Evolutionary conservation across 306 rosid genomes (phyloP), one percentile per base, ranked within the genome.

Genomic region (Quillaja saponaria): DNA sequence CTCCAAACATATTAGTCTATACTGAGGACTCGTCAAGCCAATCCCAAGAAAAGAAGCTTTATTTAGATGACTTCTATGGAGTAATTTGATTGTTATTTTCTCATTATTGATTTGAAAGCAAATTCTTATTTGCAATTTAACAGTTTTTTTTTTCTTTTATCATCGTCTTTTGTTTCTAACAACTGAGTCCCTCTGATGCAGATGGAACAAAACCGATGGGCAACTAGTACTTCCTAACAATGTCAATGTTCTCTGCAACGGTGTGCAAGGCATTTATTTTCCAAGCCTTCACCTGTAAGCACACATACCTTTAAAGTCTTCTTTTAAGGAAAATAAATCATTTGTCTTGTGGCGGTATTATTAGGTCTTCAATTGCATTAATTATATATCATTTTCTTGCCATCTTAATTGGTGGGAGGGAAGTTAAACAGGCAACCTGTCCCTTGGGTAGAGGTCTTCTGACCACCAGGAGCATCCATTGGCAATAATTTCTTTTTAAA

Each of bases 251-350:
- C 81, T 94, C 74, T 90, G 97, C 89, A 90, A 94, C 62, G 84
- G 86, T 35, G 84, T 94, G 71, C 88, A 94, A 80, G 99, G 99
- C 81, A 54, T 76, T 78, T 94, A 94, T 76, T 90, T 89, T 87
- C 94, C 99, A 48, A 90, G 97, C 80, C 97, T 94, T 74, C 99
- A 94, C 84, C 73, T 71, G 99, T 94, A 87, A 90, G 99, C 71
- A 21, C 57, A 59, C 49, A 40, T 55, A 53, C 58, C 38, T 75
- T 58, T 71, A 46, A 61, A 61, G 48, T 19, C 56, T 71, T 34
- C 55, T 46, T 16, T 17, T 57, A 8, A 55, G 11, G n/a, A n/a
- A n/a, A n/a, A n/a, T n/a, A n/a, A n/a, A n/a, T n/a, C 6, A 3
- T 52, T 51, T 46, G 25, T 35, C 55, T 10, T 45, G 34, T 46